These are phyloP conservation scores for Fonsecaea pugnacius DNA, from an alignment of 2,329 filamentous ascomycete genomes.

Conservation along the genomic window DNA sequence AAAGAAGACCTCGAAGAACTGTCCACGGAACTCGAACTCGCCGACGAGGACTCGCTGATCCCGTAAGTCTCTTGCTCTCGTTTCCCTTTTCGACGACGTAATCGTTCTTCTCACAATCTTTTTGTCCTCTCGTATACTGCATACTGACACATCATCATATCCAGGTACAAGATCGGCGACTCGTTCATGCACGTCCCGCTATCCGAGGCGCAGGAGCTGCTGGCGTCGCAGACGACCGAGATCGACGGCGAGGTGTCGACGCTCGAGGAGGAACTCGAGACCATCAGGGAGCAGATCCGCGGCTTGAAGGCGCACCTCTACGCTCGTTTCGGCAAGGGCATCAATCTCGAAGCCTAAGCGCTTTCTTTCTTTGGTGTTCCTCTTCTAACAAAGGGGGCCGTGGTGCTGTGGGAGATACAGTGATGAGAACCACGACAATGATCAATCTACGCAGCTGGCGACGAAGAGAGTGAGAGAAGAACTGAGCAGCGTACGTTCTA, in stretches of 20 bases:
- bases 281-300: conserved; percentile 82
- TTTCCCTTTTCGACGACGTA: background rate
- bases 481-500: background rate
- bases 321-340: conserved; percentile 91
- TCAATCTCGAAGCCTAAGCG: conserved; percentile 74
- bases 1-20: conserved; percentile 98
- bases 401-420: too few species aligned
- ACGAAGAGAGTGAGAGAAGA: background rate
- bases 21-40: conserved; percentile 82
- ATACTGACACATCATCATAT: background rate
- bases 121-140: background rate
- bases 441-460: background rate
- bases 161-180: conserved; percentile 94
- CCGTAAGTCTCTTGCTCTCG: conserved; percentile 64
- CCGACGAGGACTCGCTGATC: conserved; percentile 91
- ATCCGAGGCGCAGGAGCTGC: conserved; percentile 82
- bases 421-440: background rate
- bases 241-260: conserved; percentile 76
- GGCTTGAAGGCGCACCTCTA: conserved; percentile 90
- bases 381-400: background rate
- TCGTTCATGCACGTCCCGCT: conserved; percentile 88
- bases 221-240: conserved; percentile 70
- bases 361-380: too few species aligned
- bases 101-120: background rate
- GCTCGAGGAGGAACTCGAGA: conserved; percentile 76